A percentile compares a stretch with the other conserved stretches of the same genome.
These are phyloP conservation scores for Scytalidium sp. DNA, from an alignment of 2,329 filamentous ascomycete genomes.

Conservation along the genomic window DNA sequence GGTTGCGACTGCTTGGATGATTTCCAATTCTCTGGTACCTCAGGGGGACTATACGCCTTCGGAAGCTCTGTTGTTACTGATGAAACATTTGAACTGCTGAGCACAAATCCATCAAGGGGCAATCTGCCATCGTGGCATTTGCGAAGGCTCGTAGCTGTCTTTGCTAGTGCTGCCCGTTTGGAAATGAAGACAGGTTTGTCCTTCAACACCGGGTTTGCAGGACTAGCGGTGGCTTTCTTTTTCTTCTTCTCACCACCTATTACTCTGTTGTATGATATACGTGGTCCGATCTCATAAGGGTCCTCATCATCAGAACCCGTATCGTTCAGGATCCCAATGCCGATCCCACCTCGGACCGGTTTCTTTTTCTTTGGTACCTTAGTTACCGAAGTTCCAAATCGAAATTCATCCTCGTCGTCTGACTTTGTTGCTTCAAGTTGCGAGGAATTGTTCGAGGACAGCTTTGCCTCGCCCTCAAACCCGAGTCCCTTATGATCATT, in stretches of 20 bases:
- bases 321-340: slow-evolving; percentile 86
- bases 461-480: slow-evolving; percentile 55
- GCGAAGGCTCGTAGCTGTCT: slow-evolving; percentile 44
- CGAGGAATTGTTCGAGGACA: slow-evolving; percentile 34
- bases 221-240: slow-evolving; percentile 55
- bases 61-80: slow-evolving; percentile 40
- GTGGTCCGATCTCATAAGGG: slow-evolving; percentile 86
- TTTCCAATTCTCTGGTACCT: slow-evolving; percentile 72
- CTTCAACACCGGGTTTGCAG: slow-evolving; percentile 61
- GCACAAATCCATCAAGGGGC: slow-evolving; percentile 76
- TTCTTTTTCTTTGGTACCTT: slow-evolving; percentile 46
- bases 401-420: slow-evolving; percentile 41
- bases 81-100: slow-evolving; percentile 53
- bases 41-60: slow-evolving; percentile 58
- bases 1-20: slow-evolving; percentile 49
- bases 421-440: slow-evolving; percentile 26
- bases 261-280: slow-evolving; percentile 80
- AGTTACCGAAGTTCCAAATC: slow-evolving; percentile 15
- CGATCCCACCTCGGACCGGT: slow-evolving; percentile 64
- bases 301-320: slow-evolving; percentile 95
- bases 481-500: slow-evolving; percentile 70
- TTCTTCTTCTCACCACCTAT: slow-evolving; percentile 83
- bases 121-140: slow-evolving; percentile 82
- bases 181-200: slow-evolving; percentile 74
- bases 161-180: slow-evolving; percentile 52